Evolutionary conservation across 2,329 filamentous ascomycete species (phyloP).

Genomic region (Fusarium redolens): DNA sequence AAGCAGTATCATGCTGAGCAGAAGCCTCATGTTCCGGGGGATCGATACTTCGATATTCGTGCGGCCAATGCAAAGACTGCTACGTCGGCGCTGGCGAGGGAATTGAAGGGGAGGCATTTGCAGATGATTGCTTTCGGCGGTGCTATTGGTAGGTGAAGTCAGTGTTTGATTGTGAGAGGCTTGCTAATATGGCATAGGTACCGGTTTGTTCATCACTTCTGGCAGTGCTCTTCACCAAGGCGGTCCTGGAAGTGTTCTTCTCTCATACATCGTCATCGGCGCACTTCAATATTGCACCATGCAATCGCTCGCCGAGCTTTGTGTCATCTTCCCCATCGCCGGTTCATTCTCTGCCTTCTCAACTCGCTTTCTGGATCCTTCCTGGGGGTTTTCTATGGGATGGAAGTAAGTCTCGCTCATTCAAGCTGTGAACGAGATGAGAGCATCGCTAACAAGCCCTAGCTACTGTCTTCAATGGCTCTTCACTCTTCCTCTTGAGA

Average conservation of each 20-base stretch:
- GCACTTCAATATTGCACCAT: constrained; percentile 92
- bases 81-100: constrained; percentile 78
- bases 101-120: constrained; percentile 84
- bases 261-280: constrained; percentile 82
- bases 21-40: constrained; percentile 38
- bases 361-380: constrained; percentile 92
- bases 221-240: constrained; percentile 76
- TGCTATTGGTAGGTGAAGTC: constrained; percentile 73
- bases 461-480: constrained; percentile 92
- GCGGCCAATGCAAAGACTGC: constrained; percentile 78
- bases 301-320: constrained; percentile 90
- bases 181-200: constrained; percentile 60
- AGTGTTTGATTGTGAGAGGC: not conserved
- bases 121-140: constrained; percentile 99
- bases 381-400: constrained; percentile 95
- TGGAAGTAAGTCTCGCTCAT: constrained; percentile 76
- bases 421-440: not conserved
- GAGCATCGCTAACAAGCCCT: constrained; percentile 1
- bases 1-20: constrained; percentile 32
- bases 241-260: constrained; percentile 80
- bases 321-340: constrained; percentile 88
- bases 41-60: constrained; percentile 65
- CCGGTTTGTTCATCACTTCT: constrained; percentile 90
- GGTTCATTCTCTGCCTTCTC: constrained; percentile 94
- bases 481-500: constrained; percentile 83